Base-by-base conservation (phyloP, 257 asterid genomes). In the Scutellaria barbata region DNA sequence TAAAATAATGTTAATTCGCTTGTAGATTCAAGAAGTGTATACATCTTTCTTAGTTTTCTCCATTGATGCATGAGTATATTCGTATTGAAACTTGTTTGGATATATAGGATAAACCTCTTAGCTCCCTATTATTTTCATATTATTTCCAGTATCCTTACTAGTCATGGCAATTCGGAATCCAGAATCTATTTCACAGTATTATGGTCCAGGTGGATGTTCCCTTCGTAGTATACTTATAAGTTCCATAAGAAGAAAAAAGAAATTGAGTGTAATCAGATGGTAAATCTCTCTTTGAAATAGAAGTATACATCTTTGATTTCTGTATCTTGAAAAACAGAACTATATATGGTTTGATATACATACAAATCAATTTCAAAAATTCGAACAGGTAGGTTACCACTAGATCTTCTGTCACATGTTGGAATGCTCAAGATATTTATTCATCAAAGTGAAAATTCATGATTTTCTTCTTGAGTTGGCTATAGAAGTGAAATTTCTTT, bases 1-100 rank as follows among this genome's bases (percentile, higher is more conserved):
- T 42, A 50, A 8, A 54, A 3, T 8, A n/a, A 13, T 16, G 66
- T 14, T 45, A 39, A 35, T 65, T 25, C 4, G 1, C 12, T 10
- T 10, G 68, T 20, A 45, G 30, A 4, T 37, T 42, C 40, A 52
- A 52, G 61, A 4, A 10, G 10, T 60, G 37, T 17, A 5, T 17
- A 30, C 43, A 13, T 18, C 0, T 40, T 68, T 54, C 16, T 20
- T 45, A 9, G 10, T 48, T 9, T 59, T 37, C 3, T 57, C 68
- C 52, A 3, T 71, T 71, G 59, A 35, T 52, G 63, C 73, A 16
- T 10, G 10, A 41, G 68, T 9, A 20, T 22, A 4, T 22, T 35
- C 57, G 5, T 11, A 2, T 55, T 20, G 46, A 51, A 50, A 50
- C 71, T 50, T 62, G 62, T 63, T 20, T 7, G 48, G 40, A 48